These are phyloP conservation scores for Rhodotorula toruloides DNA, from an alignment of 768 basidiomycete species.

Conservation along the genomic window DNA sequence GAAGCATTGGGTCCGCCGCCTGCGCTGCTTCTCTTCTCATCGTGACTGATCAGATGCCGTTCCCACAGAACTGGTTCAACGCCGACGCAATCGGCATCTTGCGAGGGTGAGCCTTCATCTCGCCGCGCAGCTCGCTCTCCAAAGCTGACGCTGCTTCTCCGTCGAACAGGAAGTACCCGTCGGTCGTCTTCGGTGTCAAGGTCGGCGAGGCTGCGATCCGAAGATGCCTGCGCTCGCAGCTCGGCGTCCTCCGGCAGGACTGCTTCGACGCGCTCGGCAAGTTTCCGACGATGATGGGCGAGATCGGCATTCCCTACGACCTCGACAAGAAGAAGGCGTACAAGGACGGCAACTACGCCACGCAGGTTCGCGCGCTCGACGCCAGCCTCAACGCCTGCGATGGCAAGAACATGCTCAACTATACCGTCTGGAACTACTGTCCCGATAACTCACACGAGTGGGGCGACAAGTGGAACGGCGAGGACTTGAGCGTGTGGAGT, in stretches of 20 bases:
- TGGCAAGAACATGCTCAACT: conserved; percentile 49
- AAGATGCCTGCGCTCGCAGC: conserved; percentile 71
- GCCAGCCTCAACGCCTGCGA: conserved; percentile 50
- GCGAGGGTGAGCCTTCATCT: conserved; percentile 52
- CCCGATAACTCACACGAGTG: conserved; percentile 72
- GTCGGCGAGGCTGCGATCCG: conserved; percentile 81
- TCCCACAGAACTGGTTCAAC: conserved; percentile 71
- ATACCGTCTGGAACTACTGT: conserved; percentile 49
- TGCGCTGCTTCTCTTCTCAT: background rate
- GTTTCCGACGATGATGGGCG: conserved; percentile 88
- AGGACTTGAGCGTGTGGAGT: conserved; percentile 87
- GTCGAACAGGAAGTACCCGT: conserved; percentile 56
- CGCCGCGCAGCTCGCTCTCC: background rate
- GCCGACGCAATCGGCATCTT: conserved; percentile 90
- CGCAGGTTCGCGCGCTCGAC: conserved; percentile 46
- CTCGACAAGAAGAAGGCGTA: conserved; percentile 85
- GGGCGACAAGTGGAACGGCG: conserved; percentile 96
- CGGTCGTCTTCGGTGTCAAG: conserved; percentile 64
- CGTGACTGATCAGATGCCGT: background rate
- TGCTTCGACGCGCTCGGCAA: conserved; percentile 55
- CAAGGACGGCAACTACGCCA: conserved; percentile 67
- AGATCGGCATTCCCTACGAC: conserved; percentile 92
- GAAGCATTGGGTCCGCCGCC: conserved; percentile 60
- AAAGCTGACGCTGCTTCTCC: too few relatives aligned
- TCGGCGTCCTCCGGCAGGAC: conserved; percentile 72